Base-by-base conservation (phyloP, 2,329 filamentous ascomycete species). In the Xenosphaeropsis pyriputrescens region DNA sequence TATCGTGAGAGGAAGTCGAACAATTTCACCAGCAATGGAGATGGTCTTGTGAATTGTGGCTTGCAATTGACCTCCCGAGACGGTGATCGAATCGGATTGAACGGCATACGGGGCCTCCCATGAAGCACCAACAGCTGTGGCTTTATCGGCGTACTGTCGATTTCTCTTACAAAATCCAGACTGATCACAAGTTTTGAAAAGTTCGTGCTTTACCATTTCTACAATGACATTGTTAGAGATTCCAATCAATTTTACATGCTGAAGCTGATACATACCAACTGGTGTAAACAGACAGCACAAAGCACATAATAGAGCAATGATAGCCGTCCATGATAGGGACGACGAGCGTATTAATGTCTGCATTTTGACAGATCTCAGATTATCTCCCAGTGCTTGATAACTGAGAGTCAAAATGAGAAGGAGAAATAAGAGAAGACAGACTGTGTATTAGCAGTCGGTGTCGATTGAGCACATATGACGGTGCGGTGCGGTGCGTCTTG, bases 161-260 rank as follows among this genome's bases (percentile, higher is more conserved):
- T 96, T 96, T 47, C 91, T 83, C 57, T 86, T 91, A 64, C 91
- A 98, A 66, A 98, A 98, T 51, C 91, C 91, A 4, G 89, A 91
- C 57, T 98, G 89, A 48, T 82, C 66, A 64, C 91, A 98, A 51
- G 82, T 94, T 57, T 96, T 98, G 70, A 96, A 98, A 58, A 93
- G 88, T 52, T 94, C 78, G 56, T 94, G 82, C 64, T 98, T 98
- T 37, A 98, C 91, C 51, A 74, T 69, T 46, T 73, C 86, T 93
- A 48, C 4, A 18, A 6, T 35, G 16, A 3, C 31, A 15, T 8
- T 32, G 13, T 35, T 18, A 18, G 33, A 5, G 18, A 16, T 7
- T 35, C 6, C 15, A 16, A n/a, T n/a, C 33, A 32, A 8, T 32
- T 15, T 32, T 32, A 6, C n/a, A 13, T 16, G 18, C 33, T 29